These are phyloP conservation scores for Alnus glutinosa DNA, from an alignment of 306 rosid species.

Conservation along the genomic window DNA sequence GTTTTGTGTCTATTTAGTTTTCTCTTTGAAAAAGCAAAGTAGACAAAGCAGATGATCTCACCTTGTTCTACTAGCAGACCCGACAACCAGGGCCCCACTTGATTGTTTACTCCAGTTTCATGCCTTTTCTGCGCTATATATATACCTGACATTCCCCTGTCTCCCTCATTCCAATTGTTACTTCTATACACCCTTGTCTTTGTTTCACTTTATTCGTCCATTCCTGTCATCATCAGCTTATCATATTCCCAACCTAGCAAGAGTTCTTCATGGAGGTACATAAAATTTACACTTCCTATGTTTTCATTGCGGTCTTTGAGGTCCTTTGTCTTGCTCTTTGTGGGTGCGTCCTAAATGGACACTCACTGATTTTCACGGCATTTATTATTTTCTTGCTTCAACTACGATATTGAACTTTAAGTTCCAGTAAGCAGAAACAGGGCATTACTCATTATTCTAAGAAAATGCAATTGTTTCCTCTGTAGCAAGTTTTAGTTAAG, in stretches of 20 bases:
- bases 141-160: conserved; percentile 17
- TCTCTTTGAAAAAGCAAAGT: conserved; percentile 18
- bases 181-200: background rate
- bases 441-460: background rate
- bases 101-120: conserved; percentile 4
- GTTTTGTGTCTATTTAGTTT: background rate
- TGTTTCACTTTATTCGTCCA: conserved; percentile 15
- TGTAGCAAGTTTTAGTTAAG: background rate
- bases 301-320: background rate
- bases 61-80: background rate
- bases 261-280: conserved; percentile 31
- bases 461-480: background rate
- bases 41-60: conserved; percentile 18
- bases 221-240: background rate
- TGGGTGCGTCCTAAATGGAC: background rate
- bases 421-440: too few species aligned
- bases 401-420: too few species aligned
- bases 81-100: conserved; percentile 26
- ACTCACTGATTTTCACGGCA: background rate
- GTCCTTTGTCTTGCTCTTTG: background rate
- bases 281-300: background rate
- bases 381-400: background rate
- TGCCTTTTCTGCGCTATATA: conserved; percentile 11
- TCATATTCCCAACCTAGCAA: conserved; percentile 7
- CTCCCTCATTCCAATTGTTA: conserved; percentile 3